phyloP scores from a whole-genome alignment of 768 basidiomycete genomes.

The Xerocomellus dryophilus region DNA sequence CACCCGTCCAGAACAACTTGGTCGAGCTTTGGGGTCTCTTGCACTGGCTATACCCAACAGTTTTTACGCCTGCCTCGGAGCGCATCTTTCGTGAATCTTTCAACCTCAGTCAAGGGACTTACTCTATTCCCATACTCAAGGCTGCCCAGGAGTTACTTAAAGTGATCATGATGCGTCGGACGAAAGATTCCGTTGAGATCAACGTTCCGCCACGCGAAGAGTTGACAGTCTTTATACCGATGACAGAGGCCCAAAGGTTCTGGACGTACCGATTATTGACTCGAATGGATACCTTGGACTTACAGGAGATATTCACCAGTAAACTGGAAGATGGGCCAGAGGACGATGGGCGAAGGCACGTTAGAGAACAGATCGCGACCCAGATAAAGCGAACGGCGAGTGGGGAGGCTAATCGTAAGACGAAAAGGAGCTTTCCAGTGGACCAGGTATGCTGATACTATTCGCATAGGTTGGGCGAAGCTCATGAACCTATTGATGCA shows the following conservation, averaged over 20 bases:
- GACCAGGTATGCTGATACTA: not conserved
- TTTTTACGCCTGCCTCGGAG: slow-evolving; percentile 50
- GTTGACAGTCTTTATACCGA: slow-evolving; percentile 52
- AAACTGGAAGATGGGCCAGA: slow-evolving; percentile 27
- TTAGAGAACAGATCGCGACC: slow-evolving; percentile 37
- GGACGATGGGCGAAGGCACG: slow-evolving; percentile 40
- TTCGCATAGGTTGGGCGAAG: slow-evolving; percentile 47
- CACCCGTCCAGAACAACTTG: slow-evolving; percentile 68
- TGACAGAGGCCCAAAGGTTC: slow-evolving; percentile 59
- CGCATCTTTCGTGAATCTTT: slow-evolving; percentile 51
- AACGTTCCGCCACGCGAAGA: slow-evolving; percentile 58
- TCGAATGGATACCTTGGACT: slow-evolving; percentile 46
- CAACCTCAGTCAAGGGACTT: slow-evolving; percentile 50
- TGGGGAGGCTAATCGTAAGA: slow-evolving; percentile 33
- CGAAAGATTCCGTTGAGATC: slow-evolving; percentile 49
- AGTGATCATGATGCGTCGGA: slow-evolving; percentile 57
- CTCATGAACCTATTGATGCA: slow-evolving; percentile 72
- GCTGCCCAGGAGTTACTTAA: slow-evolving; percentile 48
- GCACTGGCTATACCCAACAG: slow-evolving; percentile 52
- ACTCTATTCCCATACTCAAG: slow-evolving; percentile 47
- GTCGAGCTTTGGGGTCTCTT: slow-evolving; percentile 55
- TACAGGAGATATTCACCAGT: slow-evolving; percentile 46
- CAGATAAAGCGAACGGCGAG: slow-evolving; percentile 36
- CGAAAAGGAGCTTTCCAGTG: not conserved
- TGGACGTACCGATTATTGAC: slow-evolving; percentile 59